Conservation (phyloP, 192 early-diverging fungal genomes). For the Chytriomyces confervae region DNA sequence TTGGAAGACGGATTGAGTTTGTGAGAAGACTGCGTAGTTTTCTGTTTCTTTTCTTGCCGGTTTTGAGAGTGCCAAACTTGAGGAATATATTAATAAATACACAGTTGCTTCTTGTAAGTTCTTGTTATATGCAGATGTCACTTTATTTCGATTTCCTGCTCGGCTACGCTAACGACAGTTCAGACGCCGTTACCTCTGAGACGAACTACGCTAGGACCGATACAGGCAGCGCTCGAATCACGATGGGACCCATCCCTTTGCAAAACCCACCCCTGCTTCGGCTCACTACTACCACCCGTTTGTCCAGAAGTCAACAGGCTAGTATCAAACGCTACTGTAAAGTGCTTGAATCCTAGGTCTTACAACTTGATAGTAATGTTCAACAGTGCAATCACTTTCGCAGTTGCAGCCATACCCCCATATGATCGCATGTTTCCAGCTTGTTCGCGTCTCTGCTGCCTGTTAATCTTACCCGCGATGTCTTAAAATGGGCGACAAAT, state of each 20-base stretch:
- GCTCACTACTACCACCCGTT: neutral
- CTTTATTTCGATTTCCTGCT: no score
- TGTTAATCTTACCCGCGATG: slow-evolving; percentile 3
- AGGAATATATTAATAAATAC: no score
- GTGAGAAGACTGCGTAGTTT: no score
- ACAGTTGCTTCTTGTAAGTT: no score
- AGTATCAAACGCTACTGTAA: neutral
- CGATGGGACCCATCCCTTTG: slow-evolving; percentile 87
- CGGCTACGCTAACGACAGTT: no score
- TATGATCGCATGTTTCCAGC: slow-evolving; percentile 68
- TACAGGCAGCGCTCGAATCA: slow-evolving; percentile 88
- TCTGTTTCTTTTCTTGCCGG: no score
- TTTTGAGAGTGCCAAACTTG: no score
- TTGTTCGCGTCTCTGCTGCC: slow-evolving; percentile 20
- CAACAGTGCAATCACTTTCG: no score
- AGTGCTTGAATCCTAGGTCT: slow-evolving; percentile 73
- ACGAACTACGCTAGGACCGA: slow-evolving; percentile 93
- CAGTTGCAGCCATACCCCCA: slow-evolving; percentile 80
- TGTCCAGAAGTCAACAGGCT: neutral
- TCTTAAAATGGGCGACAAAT: slow-evolving; percentile 60
- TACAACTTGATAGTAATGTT: slow-evolving; percentile 92
- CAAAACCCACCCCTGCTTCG: slow-evolving; percentile 70
- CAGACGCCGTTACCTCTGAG: slow-evolving; percentile 64
- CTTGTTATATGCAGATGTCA: no score
- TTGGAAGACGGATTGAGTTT: no score